Conservation (phyloP, 108 stramenopile genomes). For the Chaetoceros tenuissimus region DNA sequence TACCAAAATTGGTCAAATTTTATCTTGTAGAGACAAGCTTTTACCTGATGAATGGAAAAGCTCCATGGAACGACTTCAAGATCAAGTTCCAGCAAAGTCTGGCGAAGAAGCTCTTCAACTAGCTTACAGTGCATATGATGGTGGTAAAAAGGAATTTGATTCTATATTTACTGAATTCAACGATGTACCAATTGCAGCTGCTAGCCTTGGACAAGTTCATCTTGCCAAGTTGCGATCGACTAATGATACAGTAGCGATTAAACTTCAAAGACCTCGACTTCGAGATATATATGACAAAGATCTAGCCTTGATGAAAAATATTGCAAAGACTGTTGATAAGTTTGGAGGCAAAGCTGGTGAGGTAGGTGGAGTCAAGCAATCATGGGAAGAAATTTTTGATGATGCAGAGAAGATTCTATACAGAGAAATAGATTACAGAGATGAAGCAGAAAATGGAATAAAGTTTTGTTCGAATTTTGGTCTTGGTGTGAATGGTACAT, state of each 20-base stretch:
- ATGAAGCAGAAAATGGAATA: constrained; percentile 83
- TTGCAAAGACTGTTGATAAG: constrained; percentile 59
- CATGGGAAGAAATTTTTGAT: constrained; percentile 72
- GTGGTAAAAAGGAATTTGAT: constrained; percentile 40
- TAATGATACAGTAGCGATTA: constrained; percentile 73
- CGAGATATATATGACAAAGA: constrained; percentile 87
- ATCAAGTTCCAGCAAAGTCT: constrained; percentile 78
- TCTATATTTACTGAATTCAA: constrained; percentile 68
- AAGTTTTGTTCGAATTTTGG: constrained; percentile 85
- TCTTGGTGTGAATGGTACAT: constrained; percentile 55
- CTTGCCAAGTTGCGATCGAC: constrained; percentile 49
- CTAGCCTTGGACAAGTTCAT: constrained; percentile 89
- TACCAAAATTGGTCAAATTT: constrained; percentile 90
- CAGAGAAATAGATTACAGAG: constrained; percentile 93
- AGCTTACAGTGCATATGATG: constrained; percentile 58
- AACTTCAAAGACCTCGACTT: constrained; percentile 80
- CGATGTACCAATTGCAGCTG: constrained; percentile 82
- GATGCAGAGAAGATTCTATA: constrained; percentile 89
- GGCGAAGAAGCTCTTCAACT: constrained; percentile 75
- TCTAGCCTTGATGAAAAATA: constrained; percentile 70
- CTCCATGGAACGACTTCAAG: constrained; percentile 86
- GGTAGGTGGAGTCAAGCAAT: constrained; percentile 71
- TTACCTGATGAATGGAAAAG: constrained; percentile 80
- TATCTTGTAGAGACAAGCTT: constrained; percentile 80
- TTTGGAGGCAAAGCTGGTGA: constrained; percentile 40